Conservation (phyloP, 148 eudicot species). For the Cornus suecica region DNA sequence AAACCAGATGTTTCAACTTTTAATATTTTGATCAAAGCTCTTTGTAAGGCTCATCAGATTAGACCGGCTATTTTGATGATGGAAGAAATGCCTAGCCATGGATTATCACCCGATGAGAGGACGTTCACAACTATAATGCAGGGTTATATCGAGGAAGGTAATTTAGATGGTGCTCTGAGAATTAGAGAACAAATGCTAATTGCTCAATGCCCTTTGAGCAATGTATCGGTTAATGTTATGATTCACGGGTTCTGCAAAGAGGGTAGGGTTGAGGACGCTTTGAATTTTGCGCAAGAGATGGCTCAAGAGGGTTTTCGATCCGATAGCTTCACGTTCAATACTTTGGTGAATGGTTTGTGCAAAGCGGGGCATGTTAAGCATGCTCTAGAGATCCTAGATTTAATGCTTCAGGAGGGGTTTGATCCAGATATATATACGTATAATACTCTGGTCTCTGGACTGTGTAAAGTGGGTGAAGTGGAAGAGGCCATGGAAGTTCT, state of each 20-base stretch:
- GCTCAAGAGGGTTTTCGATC: slow-evolving; percentile 65
- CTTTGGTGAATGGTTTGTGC: slow-evolving; percentile 76
- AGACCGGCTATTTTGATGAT: slow-evolving; percentile 94
- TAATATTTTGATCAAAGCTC: slow-evolving; percentile 82
- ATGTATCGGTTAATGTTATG: slow-evolving; percentile 70
- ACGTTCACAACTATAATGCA: slow-evolving; percentile 91
- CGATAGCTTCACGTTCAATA: slow-evolving; percentile 75
- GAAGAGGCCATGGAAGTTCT: slow-evolving; percentile 84
- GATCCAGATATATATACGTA: slow-evolving; percentile 81
- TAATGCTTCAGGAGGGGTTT: slow-evolving; percentile 86
- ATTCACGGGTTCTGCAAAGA: slow-evolving; percentile 84
- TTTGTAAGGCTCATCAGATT: slow-evolving; percentile 91
- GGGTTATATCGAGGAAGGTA: slow-evolving; percentile 85
- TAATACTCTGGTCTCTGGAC: slow-evolving; percentile 71
- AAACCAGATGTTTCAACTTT: slow-evolving; percentile 77
- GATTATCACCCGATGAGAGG: slow-evolving; percentile 78
- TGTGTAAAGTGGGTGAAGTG: slow-evolving; percentile 72
- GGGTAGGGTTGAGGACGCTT: slow-evolving; percentile 71
- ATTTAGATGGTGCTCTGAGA: slow-evolving; percentile 72
- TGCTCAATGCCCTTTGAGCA: slow-evolving; percentile 52
- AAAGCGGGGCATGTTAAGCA: slow-evolving; percentile 70
- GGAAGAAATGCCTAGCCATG: slow-evolving; percentile 85
- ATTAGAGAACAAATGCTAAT: slow-evolving; percentile 69
- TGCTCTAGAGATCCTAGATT: slow-evolving; percentile 74
- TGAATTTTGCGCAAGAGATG: slow-evolving; percentile 64